phyloP scores from a whole-genome alignment of 1,284 basidiomycete genomes.

The Puccinia sorghi region DNA sequence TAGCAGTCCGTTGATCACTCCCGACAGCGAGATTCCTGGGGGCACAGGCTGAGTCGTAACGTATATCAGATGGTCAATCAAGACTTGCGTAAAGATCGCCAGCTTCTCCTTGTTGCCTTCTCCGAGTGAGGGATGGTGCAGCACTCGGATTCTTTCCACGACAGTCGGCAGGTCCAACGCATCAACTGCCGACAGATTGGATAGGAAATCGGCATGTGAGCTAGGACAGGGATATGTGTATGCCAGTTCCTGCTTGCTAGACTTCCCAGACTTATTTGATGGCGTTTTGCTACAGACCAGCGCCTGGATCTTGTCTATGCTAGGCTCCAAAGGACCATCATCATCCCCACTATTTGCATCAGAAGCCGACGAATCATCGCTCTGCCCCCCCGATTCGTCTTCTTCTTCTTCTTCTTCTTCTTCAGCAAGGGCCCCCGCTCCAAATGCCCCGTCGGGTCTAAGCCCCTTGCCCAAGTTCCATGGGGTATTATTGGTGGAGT shows the following conservation, averaged over 20 bases:
- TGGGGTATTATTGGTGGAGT: constrained; percentile 60
- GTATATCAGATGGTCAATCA: constrained; percentile 89
- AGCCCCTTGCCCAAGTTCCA: constrained; percentile 59
- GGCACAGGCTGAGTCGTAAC: constrained; percentile 62
- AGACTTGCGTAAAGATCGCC: constrained; percentile 77
- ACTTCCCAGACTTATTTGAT: constrained; percentile 51
- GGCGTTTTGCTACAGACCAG: constrained; percentile 42
- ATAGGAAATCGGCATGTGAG: constrained; percentile 82
- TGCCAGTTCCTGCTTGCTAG: constrained; percentile 66
- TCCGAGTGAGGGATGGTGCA: constrained; percentile 86
- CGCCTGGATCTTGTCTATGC: constrained; percentile 7
- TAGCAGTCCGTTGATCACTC: constrained; percentile 69
- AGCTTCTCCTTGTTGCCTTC: constrained; percentile 89
- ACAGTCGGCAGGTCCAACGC: constrained; percentile 77
- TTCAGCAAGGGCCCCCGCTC: constrained; percentile 53
- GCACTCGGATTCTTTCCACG: constrained; percentile 82
- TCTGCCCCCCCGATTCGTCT: constrained; percentile 55
- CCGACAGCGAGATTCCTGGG: constrained; percentile 64
- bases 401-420: constrained; percentile 52
- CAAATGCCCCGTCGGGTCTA: constrained; percentile 62
- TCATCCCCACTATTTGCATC: constrained; percentile 61
- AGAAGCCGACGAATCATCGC: constrained; percentile 57
- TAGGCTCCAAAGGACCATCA: constrained; percentile 55
- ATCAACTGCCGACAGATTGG: constrained; percentile 67
- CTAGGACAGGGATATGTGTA: constrained; percentile 88